phyloP scores from a whole-genome alignment of 2,329 filamentous ascomycete species.

The Cladorrhinum sp. region DNA sequence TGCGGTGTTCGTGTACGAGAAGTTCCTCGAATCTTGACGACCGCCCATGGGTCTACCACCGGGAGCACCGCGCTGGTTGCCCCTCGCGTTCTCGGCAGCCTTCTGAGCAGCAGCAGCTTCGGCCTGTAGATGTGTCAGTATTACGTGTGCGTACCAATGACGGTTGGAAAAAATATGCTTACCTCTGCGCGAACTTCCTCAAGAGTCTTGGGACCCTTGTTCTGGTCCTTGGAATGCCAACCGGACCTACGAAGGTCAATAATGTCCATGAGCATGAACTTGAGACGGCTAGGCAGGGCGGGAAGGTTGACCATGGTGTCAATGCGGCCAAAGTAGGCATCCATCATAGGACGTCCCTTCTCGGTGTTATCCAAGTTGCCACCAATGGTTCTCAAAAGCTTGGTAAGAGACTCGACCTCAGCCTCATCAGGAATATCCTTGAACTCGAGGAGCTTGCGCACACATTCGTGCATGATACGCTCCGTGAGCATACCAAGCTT shows the following conservation, averaged over 20 bases:
- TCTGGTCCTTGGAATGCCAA: constrained; percentile 84
- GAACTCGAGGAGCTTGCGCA: constrained; percentile 94
- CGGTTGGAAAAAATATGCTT: constrained; percentile 30
- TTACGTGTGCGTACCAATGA: not conserved
- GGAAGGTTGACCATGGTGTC: constrained; percentile 75
- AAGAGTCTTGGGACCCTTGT: constrained; percentile 97
- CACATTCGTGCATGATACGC: constrained; percentile 99
- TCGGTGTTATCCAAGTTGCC: constrained; percentile 78
- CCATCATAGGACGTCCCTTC: constrained; percentile 82
- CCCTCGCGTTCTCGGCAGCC: constrained; percentile 66
- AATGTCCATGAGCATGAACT: constrained; percentile 96
- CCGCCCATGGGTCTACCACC: constrained; percentile 64
- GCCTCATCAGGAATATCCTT: constrained; percentile 90
- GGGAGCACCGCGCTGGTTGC: constrained; percentile 59
- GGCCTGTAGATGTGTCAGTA: constrained; percentile 41
- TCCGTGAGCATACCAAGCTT: constrained; percentile 98
- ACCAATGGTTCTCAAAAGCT: constrained; percentile 89
- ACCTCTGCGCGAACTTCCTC: constrained; percentile 83
- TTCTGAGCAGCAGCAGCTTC: constrained; percentile 78
- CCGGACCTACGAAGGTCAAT: constrained; percentile 73
- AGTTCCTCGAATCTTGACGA: constrained; percentile 83
- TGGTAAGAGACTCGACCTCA: constrained; percentile 92
- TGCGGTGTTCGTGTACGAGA: constrained; percentile 71
- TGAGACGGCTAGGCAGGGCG: constrained; percentile 79
- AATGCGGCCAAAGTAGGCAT: constrained; percentile 90